Conservation (phyloP, 345 rosid species). For the Citrus unshiu region DNA sequence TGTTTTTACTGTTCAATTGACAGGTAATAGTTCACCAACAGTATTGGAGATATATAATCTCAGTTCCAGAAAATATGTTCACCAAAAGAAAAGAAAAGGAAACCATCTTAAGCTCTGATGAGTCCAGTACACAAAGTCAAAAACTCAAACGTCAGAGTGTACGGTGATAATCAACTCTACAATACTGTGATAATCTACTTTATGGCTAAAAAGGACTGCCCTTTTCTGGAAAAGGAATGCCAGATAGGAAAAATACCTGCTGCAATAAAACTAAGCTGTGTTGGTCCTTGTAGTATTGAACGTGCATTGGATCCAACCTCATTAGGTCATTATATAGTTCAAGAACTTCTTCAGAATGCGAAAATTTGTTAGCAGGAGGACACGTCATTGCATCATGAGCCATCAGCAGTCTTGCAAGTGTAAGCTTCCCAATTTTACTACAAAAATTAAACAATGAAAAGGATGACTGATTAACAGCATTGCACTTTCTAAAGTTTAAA, state of each 20-base stretch:
- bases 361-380: conserved; percentile 24
- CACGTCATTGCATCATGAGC: conserved; percentile 49
- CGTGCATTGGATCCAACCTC: conserved; percentile 66
- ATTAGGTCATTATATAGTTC: conserved; percentile 58
- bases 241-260: conserved; percentile 41
- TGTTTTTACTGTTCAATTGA: background rate
- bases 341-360: conserved; percentile 62
- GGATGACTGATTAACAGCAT: background rate
- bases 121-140: background rate
- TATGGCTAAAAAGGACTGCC: background rate
- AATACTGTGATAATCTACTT: background rate
- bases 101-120: background rate
- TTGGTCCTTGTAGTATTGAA: conserved; percentile 69
- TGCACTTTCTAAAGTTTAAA: conserved; percentile 7
- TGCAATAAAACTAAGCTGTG: conserved; percentile 61
- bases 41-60: background rate
- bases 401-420: conserved; percentile 79
- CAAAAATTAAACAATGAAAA: conserved; percentile 18
- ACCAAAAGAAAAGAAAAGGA: background rate
- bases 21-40: background rate
- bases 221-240: background rate
- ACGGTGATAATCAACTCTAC: background rate
- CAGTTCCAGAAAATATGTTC: background rate
- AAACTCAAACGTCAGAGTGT: background rate
- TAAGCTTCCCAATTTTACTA: conserved; percentile 94